Percentiles rank a stretch among this genome's conserved stretches.
Evolutionary conservation across 2,329 filamentous ascomycete species (phyloP).

Genomic region (Colletotrichum sp.): DNA sequence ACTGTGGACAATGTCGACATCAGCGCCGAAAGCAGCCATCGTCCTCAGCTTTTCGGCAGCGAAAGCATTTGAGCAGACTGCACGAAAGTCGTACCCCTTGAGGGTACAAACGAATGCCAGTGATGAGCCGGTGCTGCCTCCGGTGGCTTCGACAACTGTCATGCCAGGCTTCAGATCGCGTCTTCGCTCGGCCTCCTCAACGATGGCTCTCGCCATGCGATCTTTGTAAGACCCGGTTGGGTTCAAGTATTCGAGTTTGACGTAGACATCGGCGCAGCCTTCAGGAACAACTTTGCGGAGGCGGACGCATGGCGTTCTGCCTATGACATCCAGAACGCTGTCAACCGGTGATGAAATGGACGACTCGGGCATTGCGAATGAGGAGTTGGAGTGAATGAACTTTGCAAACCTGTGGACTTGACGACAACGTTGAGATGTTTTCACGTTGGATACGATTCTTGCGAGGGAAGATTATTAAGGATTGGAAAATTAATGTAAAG

Average conservation of each 20-base stretch:
- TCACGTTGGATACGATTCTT: background rate
- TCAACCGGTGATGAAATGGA: background rate
- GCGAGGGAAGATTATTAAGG: accelerated
- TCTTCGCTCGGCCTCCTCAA: conserved; percentile 5
- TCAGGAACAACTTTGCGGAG: conserved; percentile 8
- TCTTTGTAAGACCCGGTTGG: conserved; percentile 20
- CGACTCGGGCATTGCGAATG: background rate
- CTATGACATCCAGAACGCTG: conserved; percentile 3
- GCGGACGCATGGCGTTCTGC: conserved; percentile 13
- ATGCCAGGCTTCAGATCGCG: background rate
- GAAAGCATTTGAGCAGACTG: conserved; percentile 3
- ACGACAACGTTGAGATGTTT: background rate
- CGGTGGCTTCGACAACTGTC: conserved; percentile 16
- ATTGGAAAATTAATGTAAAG: background rate
- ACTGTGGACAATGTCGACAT: conserved; percentile 9
- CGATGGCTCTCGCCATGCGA: conserved; percentile 9
- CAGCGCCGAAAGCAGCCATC: conserved; percentile 16
- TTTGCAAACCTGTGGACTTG: background rate
- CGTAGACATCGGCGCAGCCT: conserved; percentile 5
- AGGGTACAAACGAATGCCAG: conserved; percentile 22
- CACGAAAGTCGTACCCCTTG: conserved; percentile 26
- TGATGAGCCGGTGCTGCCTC: conserved; percentile 18
- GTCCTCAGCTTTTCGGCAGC: conserved; percentile 19
- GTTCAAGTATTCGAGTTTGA: conserved; percentile 18
- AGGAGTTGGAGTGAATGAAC: background rate